Conservation (phyloP, 371 early-diverging fungal genomes). For the Mucor irregularis region DNA sequence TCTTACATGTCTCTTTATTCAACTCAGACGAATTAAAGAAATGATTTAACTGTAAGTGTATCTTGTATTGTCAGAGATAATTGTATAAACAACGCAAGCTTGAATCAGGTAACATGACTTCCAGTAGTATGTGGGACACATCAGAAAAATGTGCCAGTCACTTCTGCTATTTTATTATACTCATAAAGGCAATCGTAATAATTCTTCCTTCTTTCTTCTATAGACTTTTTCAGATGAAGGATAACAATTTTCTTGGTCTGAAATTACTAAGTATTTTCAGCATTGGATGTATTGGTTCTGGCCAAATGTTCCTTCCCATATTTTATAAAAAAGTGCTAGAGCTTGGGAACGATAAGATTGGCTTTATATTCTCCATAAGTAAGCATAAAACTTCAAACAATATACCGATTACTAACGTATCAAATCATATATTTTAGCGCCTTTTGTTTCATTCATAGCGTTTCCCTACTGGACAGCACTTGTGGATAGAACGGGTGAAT, state of each 20-base stretch:
- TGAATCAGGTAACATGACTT: no score
- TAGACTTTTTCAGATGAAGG: neutral
- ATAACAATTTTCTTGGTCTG: slow-evolving; percentile 26
- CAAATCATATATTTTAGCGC: slow-evolving; percentile 12
- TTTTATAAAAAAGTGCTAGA: slow-evolving; percentile 35
- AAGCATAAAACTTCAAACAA: neutral
- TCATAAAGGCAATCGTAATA: neutral
- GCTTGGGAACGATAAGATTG: slow-evolving; percentile 38
- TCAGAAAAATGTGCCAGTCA: no score
- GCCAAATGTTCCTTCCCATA: slow-evolving; percentile 38
- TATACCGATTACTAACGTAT: neutral
- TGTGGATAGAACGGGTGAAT: slow-evolving; percentile 25
- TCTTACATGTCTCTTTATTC: no score
- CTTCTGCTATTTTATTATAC: no score
- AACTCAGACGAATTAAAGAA: no score
- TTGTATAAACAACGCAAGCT: no score
- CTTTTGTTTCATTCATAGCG: slow-evolving; percentile 38
- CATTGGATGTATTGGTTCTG: slow-evolving; percentile 39
- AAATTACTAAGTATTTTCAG: slow-evolving; percentile 39
- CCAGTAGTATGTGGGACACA: no score
- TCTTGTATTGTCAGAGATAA: no score
- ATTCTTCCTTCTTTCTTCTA: neutral
- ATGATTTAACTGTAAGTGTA: no score
- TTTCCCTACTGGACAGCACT: slow-evolving; percentile 40
- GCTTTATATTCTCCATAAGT: slow-evolving; percentile 40